Evolutionary conservation across 2,329 filamentous ascomycete species (phyloP), one percentile per base, ranked within the genome.

Genomic region (Exserohilum turcica): DNA sequence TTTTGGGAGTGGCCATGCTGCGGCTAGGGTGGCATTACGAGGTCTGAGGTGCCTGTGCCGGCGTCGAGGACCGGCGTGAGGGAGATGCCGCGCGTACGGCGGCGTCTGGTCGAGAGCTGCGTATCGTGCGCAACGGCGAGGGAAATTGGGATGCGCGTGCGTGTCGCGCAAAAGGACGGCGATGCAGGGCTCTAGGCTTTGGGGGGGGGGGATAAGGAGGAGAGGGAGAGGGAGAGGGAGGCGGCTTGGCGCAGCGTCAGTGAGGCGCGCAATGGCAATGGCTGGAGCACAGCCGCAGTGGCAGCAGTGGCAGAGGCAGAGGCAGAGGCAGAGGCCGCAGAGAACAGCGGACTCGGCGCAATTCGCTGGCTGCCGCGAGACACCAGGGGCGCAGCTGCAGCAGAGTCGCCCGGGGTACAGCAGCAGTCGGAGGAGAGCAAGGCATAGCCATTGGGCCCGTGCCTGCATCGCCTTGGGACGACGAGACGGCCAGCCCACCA

Each of bases 381-480:
- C 45, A 37, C 50, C 47, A 48, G 55, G 55, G 55, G 51, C 54
- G 52, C 51, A 19, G 46, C 21, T 50, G 50, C 51, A 47, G 51
- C 54, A 54, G 32, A 24, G 18, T 47, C 6, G 50, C 16, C 46
- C 43, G 44, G 54, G 51, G 46, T 44, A 8, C 31, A 33, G 37
- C 6, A 8, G 21, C 12, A 27, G 35, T 37, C 12, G 37, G 15
- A 33, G 6, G 42, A 28, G 15, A 29, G 36, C n/a, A 40, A 51
- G 51, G 51, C 54, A 57, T 51, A 51, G 54, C 46, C 54, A 33
- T 16, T 10, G 46, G 51, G 51, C 40, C 54, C 51, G 54, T 57
- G 54, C 49, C 51, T 35, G 44, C 54, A 33, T 51, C 28, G n/a
- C 51, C 43, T 50, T 51, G 54, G 47, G 35, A 54, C 54, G 43